phyloP scores from a whole-genome alignment of 441 rosid genomes.

The Croton setiger region DNA sequence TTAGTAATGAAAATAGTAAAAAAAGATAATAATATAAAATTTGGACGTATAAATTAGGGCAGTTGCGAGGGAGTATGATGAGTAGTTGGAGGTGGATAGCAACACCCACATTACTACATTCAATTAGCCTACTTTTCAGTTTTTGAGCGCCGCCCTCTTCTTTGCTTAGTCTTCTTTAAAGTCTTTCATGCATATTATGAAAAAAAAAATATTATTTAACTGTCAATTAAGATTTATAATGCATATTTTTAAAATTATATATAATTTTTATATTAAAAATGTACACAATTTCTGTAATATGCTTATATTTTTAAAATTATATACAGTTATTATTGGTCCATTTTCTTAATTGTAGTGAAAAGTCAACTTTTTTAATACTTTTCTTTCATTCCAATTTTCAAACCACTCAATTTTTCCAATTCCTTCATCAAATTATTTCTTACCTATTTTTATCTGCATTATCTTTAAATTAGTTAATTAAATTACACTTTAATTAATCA shows the following conservation, averaged over 20 bases:
- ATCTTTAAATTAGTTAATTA: neutral
- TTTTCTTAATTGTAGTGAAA: too few species aligned
- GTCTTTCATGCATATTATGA: too few species aligned
- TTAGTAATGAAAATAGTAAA: too few species aligned
- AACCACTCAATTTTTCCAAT: neutral
- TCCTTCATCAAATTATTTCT: neutral
- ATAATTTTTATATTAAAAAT: too few species aligned
- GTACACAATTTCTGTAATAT: too few species aligned
- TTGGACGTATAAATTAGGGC: slow-evolving; percentile 31
- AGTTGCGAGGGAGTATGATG: slow-evolving; percentile 28
- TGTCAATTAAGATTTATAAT: too few species aligned
- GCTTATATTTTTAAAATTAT: too few species aligned
- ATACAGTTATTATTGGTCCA: neutral
- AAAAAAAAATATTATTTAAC: too few species aligned
- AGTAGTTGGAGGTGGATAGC: slow-evolving; percentile 53
- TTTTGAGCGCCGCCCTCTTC: slow-evolving; percentile 32
- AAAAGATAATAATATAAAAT: neutral
- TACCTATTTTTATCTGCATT: slow-evolving; percentile 5
- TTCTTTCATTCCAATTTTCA: neutral
- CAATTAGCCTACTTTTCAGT: slow-evolving; percentile 58
- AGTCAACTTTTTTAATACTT: neutral
- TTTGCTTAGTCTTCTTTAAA: neutral
- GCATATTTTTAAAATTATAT: too few species aligned
- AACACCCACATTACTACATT: slow-evolving; percentile 43
- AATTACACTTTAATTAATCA: too few species aligned